Evolutionary conservation across 805 yeast genomes (phyloP), one percentile per base, ranked within the genome.

Genomic region (Tetrapisispora pingtungensis): DNA sequence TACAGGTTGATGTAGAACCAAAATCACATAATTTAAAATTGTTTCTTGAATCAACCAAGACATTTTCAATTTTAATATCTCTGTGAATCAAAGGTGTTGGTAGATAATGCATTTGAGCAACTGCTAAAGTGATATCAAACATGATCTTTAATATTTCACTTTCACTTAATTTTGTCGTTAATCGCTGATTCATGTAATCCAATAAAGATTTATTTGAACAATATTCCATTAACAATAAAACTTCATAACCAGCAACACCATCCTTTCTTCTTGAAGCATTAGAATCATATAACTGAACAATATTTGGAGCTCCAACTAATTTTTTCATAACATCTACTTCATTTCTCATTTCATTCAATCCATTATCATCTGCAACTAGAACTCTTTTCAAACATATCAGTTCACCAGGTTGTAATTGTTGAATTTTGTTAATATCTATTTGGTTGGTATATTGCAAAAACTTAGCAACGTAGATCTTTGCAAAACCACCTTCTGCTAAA

Each of bases 1-100:
- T 49, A 41, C 63, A 56, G 18, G 48, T 44, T 8, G 85, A 73
- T 1, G 93, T 82, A 0, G 96, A 86, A 3, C 98, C 98, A 65
- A 93, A 93, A 66, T 93, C 98, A 57, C 95, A 84, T 19, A 93
- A 67, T 60, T 88, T 89, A 67, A 83, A 93, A 52, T 73, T 72
- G 47, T 80, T 77, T 2, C 72, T 61, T 3, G 74, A 67, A 60
- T 85, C 88, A 32, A 93, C 84, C 46, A 90, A 70, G 17, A 90
- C 96, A 63, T 90, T 93, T 60, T 90, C 97, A 50, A 93, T 88
- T 67, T 93, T 93, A 52, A 90, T 78, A 66, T 93, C 97, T 38
- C 97, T 73, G 64, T 90, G 98, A 44, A 90, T 81, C 57, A 90
- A 68, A 35, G 84, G 80, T n/a, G 69, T 71, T 15, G 67, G 60